Percentiles rank a stretch among this genome's conserved stretches.
These are phyloP conservation scores for Cercospora nicotianae DNA, from an alignment of 2,329 filamentous ascomycete genomes.

Conservation along the genomic window DNA sequence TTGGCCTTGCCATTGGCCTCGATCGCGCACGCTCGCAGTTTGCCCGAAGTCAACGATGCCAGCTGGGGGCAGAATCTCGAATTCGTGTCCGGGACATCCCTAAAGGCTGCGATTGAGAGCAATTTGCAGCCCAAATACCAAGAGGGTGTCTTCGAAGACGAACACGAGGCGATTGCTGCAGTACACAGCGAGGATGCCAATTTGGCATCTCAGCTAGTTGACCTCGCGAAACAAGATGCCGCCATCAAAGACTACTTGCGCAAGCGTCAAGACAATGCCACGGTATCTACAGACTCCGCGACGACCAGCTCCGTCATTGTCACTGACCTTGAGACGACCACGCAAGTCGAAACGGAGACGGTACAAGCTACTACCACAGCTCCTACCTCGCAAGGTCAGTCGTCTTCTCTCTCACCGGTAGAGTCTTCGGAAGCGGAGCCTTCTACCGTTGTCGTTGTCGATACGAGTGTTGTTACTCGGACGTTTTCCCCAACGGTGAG, in stretches of 20 bases:
- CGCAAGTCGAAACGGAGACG: constrained; percentile 23
- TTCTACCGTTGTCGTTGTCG: constrained; percentile 16
- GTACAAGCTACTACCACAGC: constrained; percentile 20
- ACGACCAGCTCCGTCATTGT: constrained; percentile 31
- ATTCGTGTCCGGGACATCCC: constrained; percentile 57
- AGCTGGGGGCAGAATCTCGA: constrained; percentile 58
- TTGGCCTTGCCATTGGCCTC: constrained; percentile 42
- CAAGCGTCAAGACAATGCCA: constrained; percentile 42
- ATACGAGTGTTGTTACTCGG: constrained; percentile 19
- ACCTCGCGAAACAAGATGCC: constrained; percentile 56
- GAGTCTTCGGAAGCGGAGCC: constrained; percentile 14
- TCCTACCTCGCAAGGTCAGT: constrained; percentile 23
- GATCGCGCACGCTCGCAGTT: constrained; percentile 31
- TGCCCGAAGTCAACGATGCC: constrained; percentile 25
- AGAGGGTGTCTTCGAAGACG: constrained; percentile 67
- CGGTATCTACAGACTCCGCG: constrained; percentile 26
- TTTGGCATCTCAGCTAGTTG: constrained; percentile 63
- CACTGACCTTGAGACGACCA: constrained; percentile 32
- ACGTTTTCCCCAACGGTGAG: constrained; percentile 15
- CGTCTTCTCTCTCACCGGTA: constrained; percentile 22
- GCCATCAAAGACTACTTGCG: constrained; percentile 42
- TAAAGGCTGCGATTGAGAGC: constrained; percentile 67
- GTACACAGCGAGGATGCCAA: constrained; percentile 62
- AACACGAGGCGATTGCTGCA: constrained; percentile 62
- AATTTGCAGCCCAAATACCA: constrained; percentile 64